phyloP scores from a whole-genome alignment of 2,329 filamentous ascomycete genomes.

The Diaporthe destruens region DNA sequence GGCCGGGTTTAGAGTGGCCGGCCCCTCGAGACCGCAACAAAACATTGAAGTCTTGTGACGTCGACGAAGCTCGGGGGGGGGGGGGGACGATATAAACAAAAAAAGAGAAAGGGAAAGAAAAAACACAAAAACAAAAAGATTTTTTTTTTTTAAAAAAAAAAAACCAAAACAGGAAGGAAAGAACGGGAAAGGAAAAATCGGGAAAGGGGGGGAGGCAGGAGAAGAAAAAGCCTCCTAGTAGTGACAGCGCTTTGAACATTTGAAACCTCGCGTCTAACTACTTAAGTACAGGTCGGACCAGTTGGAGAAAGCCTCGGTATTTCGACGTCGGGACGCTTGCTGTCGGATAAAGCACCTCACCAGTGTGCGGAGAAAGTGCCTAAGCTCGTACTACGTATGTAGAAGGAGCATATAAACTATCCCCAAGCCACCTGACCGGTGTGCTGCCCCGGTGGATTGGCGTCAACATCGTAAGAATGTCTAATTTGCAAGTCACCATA shows the following conservation, averaged over 20 bases:
- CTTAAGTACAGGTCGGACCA: background rate
- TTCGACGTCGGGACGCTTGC: background rate
- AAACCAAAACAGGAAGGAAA: too few species aligned
- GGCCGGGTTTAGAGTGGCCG: background rate
- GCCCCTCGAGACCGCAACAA: too few species aligned
- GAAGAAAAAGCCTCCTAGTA: too few species aligned
- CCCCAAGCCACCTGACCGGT: background rate
- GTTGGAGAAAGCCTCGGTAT: slow-evolving; percentile 21
- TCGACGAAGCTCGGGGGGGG: background rate
- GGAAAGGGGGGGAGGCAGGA: too few species aligned
- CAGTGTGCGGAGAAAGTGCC: slow-evolving; percentile 20
- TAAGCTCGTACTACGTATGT: background rate
- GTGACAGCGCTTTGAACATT: background rate
- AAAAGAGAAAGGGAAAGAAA: too few species aligned
- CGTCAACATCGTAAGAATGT: background rate
- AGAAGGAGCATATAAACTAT: background rate
- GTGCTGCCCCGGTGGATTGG: background rate
- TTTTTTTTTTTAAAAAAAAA: too few species aligned
- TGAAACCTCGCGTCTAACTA: too few species aligned
- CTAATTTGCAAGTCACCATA: slow-evolving; percentile 3
- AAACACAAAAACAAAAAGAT: too few species aligned
- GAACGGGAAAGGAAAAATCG: too few species aligned
- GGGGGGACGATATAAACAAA: too few species aligned
- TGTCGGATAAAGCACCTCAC: slow-evolving; percentile 9
- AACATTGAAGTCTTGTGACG: slow-evolving; percentile 18